Conservation (phyloP, 345 rosid species). For the Melaleuca alternifolia region DNA sequence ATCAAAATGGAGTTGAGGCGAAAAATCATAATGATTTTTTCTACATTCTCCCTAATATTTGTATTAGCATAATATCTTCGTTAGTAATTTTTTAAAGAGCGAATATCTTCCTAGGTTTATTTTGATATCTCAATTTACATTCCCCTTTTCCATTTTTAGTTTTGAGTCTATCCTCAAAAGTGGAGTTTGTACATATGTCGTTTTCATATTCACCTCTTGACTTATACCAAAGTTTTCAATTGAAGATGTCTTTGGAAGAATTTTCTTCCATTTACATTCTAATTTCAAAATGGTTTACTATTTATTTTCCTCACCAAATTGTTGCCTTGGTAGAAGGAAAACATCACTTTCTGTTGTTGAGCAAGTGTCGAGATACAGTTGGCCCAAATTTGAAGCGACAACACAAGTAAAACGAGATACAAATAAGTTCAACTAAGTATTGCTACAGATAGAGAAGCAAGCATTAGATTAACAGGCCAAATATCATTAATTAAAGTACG, state of each 20-base stretch:
- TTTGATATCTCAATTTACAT: background rate
- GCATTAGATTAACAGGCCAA: background rate
- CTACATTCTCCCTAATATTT: background rate
- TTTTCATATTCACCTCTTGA: no score
- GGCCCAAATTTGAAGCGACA: background rate
- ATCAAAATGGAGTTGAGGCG: background rate
- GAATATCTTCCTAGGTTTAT: background rate
- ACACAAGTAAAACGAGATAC: background rate
- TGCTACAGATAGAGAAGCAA: background rate
- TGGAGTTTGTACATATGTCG: no score
- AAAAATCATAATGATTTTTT: no score
- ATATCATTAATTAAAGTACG: background rate
- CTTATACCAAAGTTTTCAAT: background rate
- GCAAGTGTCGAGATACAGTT: background rate
- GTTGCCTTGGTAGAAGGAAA: background rate
- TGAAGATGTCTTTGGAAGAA: background rate
- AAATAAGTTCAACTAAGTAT: background rate
- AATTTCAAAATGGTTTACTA: background rate
- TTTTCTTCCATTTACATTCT: background rate
- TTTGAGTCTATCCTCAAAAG: no score
- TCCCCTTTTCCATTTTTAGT: no score
- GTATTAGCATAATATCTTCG: background rate
- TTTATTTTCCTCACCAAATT: background rate
- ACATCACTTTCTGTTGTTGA: background rate
- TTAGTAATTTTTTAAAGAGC: background rate